A percentile compares a stretch with the other conserved stretches of the same genome.
phyloP scores from a whole-genome alignment of 2,329 filamentous ascomycete species.

The Tolypocladium guangdongense region DNA sequence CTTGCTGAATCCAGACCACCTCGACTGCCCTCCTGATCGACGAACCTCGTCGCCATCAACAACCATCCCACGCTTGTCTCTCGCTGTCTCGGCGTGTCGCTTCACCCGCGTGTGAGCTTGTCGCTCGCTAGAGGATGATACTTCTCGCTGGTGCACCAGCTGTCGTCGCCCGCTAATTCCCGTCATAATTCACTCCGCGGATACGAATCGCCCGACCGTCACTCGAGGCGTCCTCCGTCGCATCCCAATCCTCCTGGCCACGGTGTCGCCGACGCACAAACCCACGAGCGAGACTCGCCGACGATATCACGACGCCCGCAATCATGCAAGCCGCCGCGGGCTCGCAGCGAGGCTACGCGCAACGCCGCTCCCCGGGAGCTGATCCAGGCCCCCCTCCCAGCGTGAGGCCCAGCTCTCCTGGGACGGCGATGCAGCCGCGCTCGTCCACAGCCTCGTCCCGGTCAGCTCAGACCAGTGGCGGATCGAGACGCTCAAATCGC shows the following conservation, averaged over 20 bases:
- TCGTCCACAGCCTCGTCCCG: slow-evolving; percentile 58
- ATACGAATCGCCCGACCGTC: background rate
- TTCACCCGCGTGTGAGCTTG: background rate
- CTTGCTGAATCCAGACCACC: too few relatives aligned
- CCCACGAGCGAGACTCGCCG: background rate
- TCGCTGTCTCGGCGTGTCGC: background rate
- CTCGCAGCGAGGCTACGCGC: slow-evolving; percentile 38
- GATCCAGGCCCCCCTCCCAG: slow-evolving; percentile 48
- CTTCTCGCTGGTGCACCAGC: background rate
- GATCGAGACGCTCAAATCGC: slow-evolving; percentile 20
- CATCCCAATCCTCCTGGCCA: background rate
- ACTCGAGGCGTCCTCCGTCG: background rate
- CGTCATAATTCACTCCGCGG: background rate
- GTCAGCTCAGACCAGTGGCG: slow-evolving; percentile 30
- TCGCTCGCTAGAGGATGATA: slow-evolving; percentile 15
- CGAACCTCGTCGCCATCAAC: background rate
- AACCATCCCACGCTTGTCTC: background rate
- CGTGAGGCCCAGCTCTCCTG: slow-evolving; percentile 51
- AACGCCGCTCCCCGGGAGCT: slow-evolving; percentile 52
- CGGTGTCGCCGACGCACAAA: background rate
- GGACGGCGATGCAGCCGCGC: slow-evolving; percentile 48
- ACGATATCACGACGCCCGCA: background rate
- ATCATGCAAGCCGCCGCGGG: slow-evolving; percentile 38
- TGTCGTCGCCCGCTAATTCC: background rate
- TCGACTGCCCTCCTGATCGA: too few relatives aligned